Evolutionary conservation across 805 yeast genomes (phyloP), one percentile per base, ranked within the genome.

Genomic region (Yarrowia bubula): DNA sequence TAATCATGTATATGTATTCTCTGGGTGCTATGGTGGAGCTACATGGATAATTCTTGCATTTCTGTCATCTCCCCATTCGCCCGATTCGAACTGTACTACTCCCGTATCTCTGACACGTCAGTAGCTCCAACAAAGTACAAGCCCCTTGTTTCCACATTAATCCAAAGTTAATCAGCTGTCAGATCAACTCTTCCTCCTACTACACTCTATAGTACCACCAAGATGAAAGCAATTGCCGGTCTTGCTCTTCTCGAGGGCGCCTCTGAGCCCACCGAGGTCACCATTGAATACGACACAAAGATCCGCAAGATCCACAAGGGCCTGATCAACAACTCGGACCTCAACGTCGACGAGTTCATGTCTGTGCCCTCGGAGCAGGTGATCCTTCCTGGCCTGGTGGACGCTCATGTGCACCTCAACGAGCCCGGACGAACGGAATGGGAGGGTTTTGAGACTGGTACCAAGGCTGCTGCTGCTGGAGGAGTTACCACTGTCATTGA

Each of bases 391-490:
- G 98, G 98, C 0, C 81, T 92, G 35, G 96, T 92, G 4, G 98
- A 92, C 72, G 83, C 96, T 5, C 98, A 92, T 75, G 98, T 92
- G 31, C 98, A 92, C 72, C 78, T 92, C 70, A 93, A 93, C 75
- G 98, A 93, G 71, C 98, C 98, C 0, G 98, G 98, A n/a, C 80
- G 98, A 70, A 92, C 98, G 0, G 97, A 92, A 68, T 92, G 98
- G 98, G 98, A 92, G 76, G 98, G 98, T 1, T 92, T 93, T 74
- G 96, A 86, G n/a, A 88, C 96, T 0, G 98, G 98, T 0, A 92
- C 98, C 0, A 87, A 87, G 73, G 89, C 97, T 1, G 98, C 98
- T 0, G 96, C 96, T 0, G 82, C 92, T 11, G 98, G 98, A 15
- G 98, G 98, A 66, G 98, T 92, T 57, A 92, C 98, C 28, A 92